A percentile compares a stretch with the other conserved stretches of the same genome.
phyloP scores from a whole-genome alignment of 2,329 filamentous ascomycete genomes.

The Fusarium udum region DNA sequence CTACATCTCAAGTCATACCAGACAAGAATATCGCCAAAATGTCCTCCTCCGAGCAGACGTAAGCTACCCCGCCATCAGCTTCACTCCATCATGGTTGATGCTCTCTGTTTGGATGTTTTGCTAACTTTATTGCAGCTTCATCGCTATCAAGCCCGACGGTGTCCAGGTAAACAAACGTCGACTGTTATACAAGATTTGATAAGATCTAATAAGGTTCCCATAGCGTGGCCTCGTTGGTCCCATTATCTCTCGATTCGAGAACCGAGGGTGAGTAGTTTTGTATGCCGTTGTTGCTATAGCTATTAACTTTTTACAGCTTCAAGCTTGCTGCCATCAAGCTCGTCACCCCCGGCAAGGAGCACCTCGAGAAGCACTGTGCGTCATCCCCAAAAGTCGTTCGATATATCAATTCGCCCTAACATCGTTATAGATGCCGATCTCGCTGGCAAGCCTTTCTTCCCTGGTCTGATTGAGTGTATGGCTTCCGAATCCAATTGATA shows the following conservation, averaged over 20 bases:
- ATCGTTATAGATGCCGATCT: slow-evolving; percentile 77
- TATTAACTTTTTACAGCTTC: slow-evolving; percentile 68
- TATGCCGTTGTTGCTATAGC: slow-evolving; percentile 5
- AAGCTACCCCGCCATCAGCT: slow-evolving; percentile 56
- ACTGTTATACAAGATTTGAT: not conserved
- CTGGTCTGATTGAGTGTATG: slow-evolving; percentile 89
- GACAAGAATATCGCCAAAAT: slow-evolving; percentile 60
- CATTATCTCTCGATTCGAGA: slow-evolving; percentile 99
- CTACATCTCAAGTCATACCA: slow-evolving; percentile 44
- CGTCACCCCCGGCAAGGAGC: slow-evolving; percentile 84
- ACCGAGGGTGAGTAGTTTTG: slow-evolving; percentile 74
- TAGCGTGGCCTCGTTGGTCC: slow-evolving; percentile 97
- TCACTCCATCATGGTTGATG: slow-evolving; percentile 5
- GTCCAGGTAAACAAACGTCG: slow-evolving; percentile 78
- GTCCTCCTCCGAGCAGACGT: slow-evolving; percentile 87
- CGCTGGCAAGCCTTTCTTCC: slow-evolving; percentile 95
- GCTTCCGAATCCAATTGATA: slow-evolving; percentile 18
- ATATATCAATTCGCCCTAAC: slow-evolving; percentile 42
- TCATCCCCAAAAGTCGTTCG: slow-evolving; percentile 31
- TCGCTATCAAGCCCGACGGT: slow-evolving; percentile 99
- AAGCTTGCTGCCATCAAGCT: slow-evolving; percentile 99
- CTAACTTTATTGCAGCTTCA: slow-evolving; percentile 76
- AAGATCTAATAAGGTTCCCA: slow-evolving; percentile 39
- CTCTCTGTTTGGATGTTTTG: slow-evolving; percentile 34
- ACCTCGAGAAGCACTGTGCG: slow-evolving; percentile 95